Base-by-base conservation (phyloP, 768 basidiomycete species). In the Phylloporus scabripes region DNA sequence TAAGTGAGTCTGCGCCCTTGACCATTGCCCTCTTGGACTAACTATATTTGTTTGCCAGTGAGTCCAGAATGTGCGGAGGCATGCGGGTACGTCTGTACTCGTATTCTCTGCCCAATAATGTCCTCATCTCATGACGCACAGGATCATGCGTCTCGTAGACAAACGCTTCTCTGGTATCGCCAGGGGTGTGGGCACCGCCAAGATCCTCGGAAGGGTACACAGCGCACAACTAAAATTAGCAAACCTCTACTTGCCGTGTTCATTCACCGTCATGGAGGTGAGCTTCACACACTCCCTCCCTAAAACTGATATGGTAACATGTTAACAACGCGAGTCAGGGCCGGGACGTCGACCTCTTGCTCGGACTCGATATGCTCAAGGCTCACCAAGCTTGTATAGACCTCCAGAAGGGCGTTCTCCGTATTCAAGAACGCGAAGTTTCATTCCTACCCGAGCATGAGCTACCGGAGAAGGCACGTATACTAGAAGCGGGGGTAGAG, bases 301-400 rank as follows among this genome's bases (percentile, higher is more conserved):
- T 38, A 12, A 20, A 12, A 14, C 43, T n/a, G 5, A 20, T 37
- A 4, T 18, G 9, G 24, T 18, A 4, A 3, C 18, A 20, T 32
- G 39, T 45, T 18, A 29, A 44, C 20, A 6, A 39, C 44, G 23
- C 2, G n/a, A 23, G 8, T 15, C 49, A 92, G 88, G 93, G 93
- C 32, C 81, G 84, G 28, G 84, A 88, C 49, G 92, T 98, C 40
- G 95, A 98, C 62, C 81, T 99, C n/a, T 74, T 99, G 3, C 85
- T 99, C 36, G 96, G 96, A 7, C 78, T 99, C n/a, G 96, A 99
- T 75, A 98, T 98, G 96, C 81, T 98, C 52, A 97, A 92, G 68
- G 89, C 93, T 0, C 90, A 97, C 65, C 93, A 96, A 63, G 95
- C 93, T 5, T 89, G 84, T 61, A 97, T 99, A 65, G 96, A 99